A percentile compares a stretch with the other conserved stretches of the same genome.
phyloP scores from a whole-genome alignment of 805 yeast genomes.

The Kuraishia hungarica region DNA sequence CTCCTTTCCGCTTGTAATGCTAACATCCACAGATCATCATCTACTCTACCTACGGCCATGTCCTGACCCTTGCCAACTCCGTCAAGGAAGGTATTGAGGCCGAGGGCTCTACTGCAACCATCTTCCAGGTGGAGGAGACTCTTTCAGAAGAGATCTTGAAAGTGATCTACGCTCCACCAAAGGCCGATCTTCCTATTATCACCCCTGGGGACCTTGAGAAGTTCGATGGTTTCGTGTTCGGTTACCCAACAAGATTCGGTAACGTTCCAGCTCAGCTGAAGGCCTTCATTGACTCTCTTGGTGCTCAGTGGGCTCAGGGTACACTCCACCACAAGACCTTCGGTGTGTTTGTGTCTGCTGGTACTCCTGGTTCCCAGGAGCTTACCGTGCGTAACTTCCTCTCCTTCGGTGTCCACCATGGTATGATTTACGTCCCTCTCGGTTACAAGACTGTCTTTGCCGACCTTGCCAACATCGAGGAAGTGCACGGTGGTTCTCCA shows the following conservation, averaged over 20 bases:
- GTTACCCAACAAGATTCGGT: constrained; percentile 77
- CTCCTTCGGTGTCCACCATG: constrained; percentile 64
- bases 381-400: constrained; percentile 51
- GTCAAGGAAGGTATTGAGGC: constrained; percentile 61
- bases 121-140: constrained; percentile 79
- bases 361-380: constrained; percentile 74
- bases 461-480: constrained; percentile 46
- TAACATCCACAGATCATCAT: constrained; percentile 41
- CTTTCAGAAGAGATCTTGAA: constrained; percentile 52
- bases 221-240: constrained; percentile 71
- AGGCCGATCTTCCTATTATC: constrained; percentile 50
- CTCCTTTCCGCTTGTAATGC: neutral
- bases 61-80: constrained; percentile 59
- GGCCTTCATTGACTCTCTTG: constrained; percentile 71
- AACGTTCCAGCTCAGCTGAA: constrained; percentile 69
- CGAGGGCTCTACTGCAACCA: constrained; percentile 62
- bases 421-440: constrained; percentile 67
- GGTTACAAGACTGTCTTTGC: constrained; percentile 59
- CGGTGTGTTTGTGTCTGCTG: constrained; percentile 65
- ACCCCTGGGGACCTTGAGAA: constrained; percentile 43
- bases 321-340: constrained; percentile 65
- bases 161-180: constrained; percentile 58
- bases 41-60: constrained; percentile 79
- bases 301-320: constrained; percentile 68
- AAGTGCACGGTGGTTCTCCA: constrained; percentile 74